Percentiles rank a stretch among this genome's conserved stretches.
Conservation (phyloP, 1,139 yeast genomes). For the Meyerozyma carpophila region DNA sequence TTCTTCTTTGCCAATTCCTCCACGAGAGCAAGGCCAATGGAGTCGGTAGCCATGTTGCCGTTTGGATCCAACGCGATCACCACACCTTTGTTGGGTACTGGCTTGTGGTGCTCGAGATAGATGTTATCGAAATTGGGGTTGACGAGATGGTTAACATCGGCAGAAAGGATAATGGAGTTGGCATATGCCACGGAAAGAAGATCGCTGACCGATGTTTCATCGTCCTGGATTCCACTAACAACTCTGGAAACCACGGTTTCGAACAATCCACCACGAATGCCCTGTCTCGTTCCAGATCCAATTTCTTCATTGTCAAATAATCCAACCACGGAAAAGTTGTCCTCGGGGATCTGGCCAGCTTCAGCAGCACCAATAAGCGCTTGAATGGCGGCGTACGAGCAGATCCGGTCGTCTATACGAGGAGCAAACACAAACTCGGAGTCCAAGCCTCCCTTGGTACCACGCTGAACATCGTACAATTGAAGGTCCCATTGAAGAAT, state of each 20-base stretch:
- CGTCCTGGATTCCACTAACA: conserved; percentile 9
- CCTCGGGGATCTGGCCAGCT: conserved; percentile 14
- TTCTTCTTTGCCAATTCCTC: conserved; percentile 60
- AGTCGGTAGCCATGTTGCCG: conserved; percentile 78
- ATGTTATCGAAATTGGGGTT: conserved; percentile 59
- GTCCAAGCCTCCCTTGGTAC: conserved; percentile 54
- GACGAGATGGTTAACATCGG: conserved; percentile 61
- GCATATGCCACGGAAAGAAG: conserved; percentile 35
- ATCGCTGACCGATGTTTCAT: conserved; percentile 18
- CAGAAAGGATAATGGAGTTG: conserved; percentile 55
- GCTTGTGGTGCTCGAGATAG: conserved; percentile 70
- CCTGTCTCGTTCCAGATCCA: conserved; percentile 56
- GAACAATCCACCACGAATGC: conserved; percentile 51
- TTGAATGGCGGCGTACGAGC: conserved; percentile 54
- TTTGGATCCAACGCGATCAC: conserved; percentile 70
- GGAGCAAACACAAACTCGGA: conserved; percentile 62
- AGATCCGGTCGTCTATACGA: conserved; percentile 60
- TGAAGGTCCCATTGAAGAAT: conserved; percentile 57
- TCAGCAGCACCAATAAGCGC: conserved; percentile 36
- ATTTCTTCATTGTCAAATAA: conserved; percentile 61
- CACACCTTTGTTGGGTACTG: conserved; percentile 73
- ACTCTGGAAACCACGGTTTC: conserved; percentile 40
- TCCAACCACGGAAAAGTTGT: conserved; percentile 45
- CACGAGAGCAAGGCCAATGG: conserved; percentile 59
- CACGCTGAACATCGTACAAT: conserved; percentile 59